These are phyloP conservation scores for Aspergillus phoenicis DNA, from an alignment of 2,329 filamentous ascomycete genomes.

Conservation along the genomic window DNA sequence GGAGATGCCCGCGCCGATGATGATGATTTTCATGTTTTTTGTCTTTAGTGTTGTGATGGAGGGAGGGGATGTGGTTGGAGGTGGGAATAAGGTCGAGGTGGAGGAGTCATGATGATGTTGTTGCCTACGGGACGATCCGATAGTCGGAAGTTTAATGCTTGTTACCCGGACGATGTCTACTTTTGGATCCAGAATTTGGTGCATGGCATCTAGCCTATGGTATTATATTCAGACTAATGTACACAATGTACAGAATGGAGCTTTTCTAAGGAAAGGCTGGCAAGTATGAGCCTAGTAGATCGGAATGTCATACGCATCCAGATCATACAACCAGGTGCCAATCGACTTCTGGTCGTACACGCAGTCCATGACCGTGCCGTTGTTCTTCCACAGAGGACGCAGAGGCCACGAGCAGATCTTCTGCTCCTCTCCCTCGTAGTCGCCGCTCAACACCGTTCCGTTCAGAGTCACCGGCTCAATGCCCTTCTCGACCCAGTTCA, in stretches of 20 bases:
- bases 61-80: background rate
- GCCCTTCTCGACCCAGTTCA: conserved; percentile 58
- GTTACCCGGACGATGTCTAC: background rate
- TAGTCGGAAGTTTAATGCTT: background rate
- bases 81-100: background rate
- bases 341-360: background rate
- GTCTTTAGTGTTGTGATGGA: too few species aligned
- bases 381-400: conserved; percentile 23
- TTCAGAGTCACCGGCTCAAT: conserved; percentile 49
- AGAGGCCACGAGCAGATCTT: conserved; percentile 39
- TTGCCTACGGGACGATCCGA: background rate
- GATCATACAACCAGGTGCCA: background rate
- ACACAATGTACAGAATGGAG: background rate
- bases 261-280: too few species aligned
- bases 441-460: conserved; percentile 39
- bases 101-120: background rate
- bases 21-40: conserved; percentile 44
- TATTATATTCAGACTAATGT: background rate
- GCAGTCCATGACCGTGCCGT: background rate
- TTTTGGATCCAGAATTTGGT: background rate
- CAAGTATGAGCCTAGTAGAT: background rate
- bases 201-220: too few species aligned
- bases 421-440: conserved; percentile 33
- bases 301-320: background rate
- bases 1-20: conserved; percentile 48